Evolutionary conservation across 2,329 filamentous ascomycete genomes (phyloP), one percentile per base, ranked within the genome.

Genomic region (Phialophora chinensis): DNA sequence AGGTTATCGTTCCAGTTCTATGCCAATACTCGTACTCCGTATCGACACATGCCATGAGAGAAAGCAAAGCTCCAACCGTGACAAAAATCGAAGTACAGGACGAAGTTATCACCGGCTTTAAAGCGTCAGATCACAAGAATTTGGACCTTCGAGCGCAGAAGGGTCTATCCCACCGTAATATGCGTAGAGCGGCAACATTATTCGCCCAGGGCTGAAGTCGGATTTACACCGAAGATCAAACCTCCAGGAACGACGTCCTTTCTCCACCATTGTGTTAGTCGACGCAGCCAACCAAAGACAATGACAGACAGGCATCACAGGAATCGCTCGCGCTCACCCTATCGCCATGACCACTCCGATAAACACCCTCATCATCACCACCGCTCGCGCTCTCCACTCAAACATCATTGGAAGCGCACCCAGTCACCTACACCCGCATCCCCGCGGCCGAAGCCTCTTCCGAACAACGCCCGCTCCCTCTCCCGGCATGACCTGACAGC

Each of bases 401-500:
- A 35, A 33, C 53, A 29, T 11, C 29, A 55, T 29, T 23, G 27
- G 23, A 17, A 53, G 23, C 23, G 14, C 49, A n/a, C 12, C 25
- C 29, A 10, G 17, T 31, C 53, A 14, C 8, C 25, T 14, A 8
- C 20, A 5, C 33, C 57, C 42, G 12, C 44, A 25, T 17, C 33
- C 12, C 17, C 44, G 6, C 42, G 14, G 11, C 3, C 27, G 6
- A 62, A 38, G 54, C 44, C 65, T 31, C 82, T 96, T 10, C 93
- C 93, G 0, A 89, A 87, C 73, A 82, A 84, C 60, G 88, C 91
- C 3, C 84, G 85, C 12, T 81, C 82, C 52, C 83, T 97, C 4
- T 86, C 85, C 7, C 93, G 90, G 74, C 83, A 85, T 61, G 91
- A 96, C 71, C 82, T 90, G n/a, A 77, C 80, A 1, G 73, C 79